phyloP scores from a whole-genome alignment of 169 alveolate genomes.

The Plasmodium vinckei region DNA sequence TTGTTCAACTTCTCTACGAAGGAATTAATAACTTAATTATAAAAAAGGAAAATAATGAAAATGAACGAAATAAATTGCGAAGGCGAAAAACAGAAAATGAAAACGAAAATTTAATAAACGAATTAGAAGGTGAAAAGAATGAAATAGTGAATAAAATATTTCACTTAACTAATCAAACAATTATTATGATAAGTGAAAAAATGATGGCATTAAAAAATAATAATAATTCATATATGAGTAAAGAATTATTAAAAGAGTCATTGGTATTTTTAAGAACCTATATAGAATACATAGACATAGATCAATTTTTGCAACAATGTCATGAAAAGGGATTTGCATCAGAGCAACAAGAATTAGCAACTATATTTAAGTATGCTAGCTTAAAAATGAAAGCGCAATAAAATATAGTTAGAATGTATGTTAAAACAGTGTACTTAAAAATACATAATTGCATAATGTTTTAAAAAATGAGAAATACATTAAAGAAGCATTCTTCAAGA shows the following conservation, averaged over 20 bases:
- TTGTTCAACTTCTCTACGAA: conserved; percentile 31
- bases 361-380: conserved; percentile 68
- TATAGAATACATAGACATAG: conserved; percentile 44
- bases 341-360: conserved; percentile 51
- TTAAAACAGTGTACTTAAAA: background rate
- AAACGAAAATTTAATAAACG: conserved; percentile 56
- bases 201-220: conserved; percentile 65
- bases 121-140: conserved; percentile 66
- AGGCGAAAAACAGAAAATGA: conserved; percentile 60
- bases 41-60: conserved; percentile 30
- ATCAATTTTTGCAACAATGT: conserved; percentile 62
- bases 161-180: conserved; percentile 37
- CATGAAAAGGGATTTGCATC: conserved; percentile 69
- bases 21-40: conserved; percentile 34
- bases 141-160: conserved; percentile 44
- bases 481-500: no score
- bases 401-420: background rate
- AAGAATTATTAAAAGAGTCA: conserved; percentile 70
- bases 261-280: conserved; percentile 66
- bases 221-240: conserved; percentile 56
- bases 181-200: conserved; percentile 56
- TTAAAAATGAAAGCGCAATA: conserved; percentile 40
- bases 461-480: background rate
- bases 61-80: conserved; percentile 51
- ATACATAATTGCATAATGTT: background rate